Base-by-base conservation (phyloP, 2,329 filamentous ascomycete genomes). In the Ophiobolus disseminans region DNA sequence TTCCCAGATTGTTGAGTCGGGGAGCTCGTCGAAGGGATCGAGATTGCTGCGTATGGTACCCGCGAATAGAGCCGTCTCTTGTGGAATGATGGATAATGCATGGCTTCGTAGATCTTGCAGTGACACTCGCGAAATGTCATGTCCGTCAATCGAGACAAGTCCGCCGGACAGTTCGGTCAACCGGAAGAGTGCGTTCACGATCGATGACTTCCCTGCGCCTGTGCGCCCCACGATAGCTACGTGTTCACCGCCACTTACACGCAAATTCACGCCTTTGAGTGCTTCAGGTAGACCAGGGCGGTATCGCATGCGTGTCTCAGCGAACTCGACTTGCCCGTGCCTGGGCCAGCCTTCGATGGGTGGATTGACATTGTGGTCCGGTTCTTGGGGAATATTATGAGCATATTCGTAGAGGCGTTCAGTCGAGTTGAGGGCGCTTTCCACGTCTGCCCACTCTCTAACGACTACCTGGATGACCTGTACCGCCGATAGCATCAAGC, bases 151-250 rank as follows among this genome's bases (percentile, higher is more conserved):
- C 34, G 67, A 68, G 54, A 79, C 78, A 43, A 56, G 66, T 19
- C 77, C 77, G 26, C 72, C 72, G 5, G 69, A 73, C 5, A 78
- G 63, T 55, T 79, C 76, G 22, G 75, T 65, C 4, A 91, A 81
- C 2, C 89, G 85, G 80, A 92, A 92, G 3, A 92, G 80, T 0
- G 89, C 87, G 57, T 83, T 86, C 87, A 91, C 90, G 72, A 92
- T 90, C 48, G 86, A 88, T 21, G 85, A 88, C 75, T 93, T 93
- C 46, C 89, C 89, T 0, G 89, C 89, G 10, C 89, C 89, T 0
- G 89, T 92, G 7, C 89, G 85, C 3, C 89, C 89, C 2, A 92
- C 88, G 30, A 93, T 84, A 22, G 89, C 89, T 54, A 93, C 86
- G 20, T 88, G 83, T 74, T 92, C 89, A 45, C 89, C 89, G 7